Evolutionary conservation across 2,329 filamentous ascomycete species (phyloP).

Genomic region (Phoma sp.): DNA sequence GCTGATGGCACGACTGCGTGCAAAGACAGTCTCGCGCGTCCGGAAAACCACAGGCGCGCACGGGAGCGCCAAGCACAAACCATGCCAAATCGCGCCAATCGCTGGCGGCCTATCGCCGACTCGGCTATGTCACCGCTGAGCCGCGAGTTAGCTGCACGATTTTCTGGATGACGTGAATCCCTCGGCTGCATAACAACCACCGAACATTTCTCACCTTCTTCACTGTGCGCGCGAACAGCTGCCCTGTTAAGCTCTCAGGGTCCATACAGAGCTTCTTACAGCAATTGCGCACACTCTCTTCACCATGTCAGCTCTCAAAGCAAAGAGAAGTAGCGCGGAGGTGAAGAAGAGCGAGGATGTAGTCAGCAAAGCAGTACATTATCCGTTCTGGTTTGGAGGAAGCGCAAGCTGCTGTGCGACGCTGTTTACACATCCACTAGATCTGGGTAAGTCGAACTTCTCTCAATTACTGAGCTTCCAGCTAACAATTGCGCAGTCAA

Average conservation of each 20-base stretch:
- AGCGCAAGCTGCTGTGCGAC: conserved; percentile 92
- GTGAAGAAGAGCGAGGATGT: conserved; percentile 52
- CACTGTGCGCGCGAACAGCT: conserved; percentile 5
- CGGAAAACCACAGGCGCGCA: conserved; percentile 15
- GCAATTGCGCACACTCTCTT: conserved; percentile 17
- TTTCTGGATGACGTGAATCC: conserved; percentile 35
- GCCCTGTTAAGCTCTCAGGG: conserved; percentile 16
- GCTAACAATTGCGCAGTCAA: conserved; percentile 51
- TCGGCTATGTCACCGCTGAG: conserved; percentile 15
- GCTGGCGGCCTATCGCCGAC: conserved; percentile 10
- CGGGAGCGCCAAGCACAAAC: conserved; percentile 33
- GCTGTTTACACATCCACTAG: conserved; percentile 88
- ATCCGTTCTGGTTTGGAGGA: conserved; percentile 85
- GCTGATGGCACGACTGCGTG: conserved; percentile 10
- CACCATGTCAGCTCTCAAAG: conserved; percentile 50
- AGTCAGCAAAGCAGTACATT: conserved; percentile 51
- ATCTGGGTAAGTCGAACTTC: conserved; percentile 70
- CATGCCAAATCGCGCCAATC: conserved; percentile 4
- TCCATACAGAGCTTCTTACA: conserved; percentile 37
- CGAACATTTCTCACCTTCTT: conserved; percentile 16
- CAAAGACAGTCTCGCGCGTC: conserved; percentile 20
- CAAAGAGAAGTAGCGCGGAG: conserved; percentile 39
- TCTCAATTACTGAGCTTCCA: neutral
- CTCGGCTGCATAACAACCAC: conserved; percentile 33
- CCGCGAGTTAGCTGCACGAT: conserved; percentile 21